Conservation (phyloP, 768 basidiomycete species). For the Scleroderma citrinum region DNA sequence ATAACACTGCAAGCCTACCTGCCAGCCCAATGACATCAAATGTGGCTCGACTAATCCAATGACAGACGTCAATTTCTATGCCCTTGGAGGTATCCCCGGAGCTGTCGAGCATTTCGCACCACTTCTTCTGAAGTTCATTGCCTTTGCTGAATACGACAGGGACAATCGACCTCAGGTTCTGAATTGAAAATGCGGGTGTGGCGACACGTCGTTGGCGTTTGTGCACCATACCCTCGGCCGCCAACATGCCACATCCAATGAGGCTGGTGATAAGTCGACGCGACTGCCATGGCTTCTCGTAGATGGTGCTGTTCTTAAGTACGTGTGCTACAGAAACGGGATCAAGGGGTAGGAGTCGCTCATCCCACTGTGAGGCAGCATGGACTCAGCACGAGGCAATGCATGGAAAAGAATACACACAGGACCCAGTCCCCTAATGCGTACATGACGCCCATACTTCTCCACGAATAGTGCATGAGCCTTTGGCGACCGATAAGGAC, state of each 20-base stretch:
- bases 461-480: slow-evolving; percentile 49
- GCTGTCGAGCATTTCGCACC: slow-evolving; percentile 43
- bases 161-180: slow-evolving; percentile 65
- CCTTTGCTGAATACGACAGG: slow-evolving; percentile 72
- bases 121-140: slow-evolving; percentile 51
- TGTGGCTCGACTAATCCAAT: slow-evolving; percentile 77
- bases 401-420: slow-evolving; percentile 39
- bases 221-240: slow-evolving; percentile 73
- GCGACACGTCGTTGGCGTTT: slow-evolving; percentile 75
- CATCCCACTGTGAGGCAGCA: slow-evolving; percentile 52
- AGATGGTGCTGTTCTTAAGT: slow-evolving; percentile 62
- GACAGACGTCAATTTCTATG: slow-evolving; percentile 62
- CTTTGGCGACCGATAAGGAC: slow-evolving; percentile 46
- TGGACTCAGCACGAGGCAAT: background rate
- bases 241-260: slow-evolving; percentile 80
- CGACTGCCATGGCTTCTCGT: slow-evolving; percentile 82
- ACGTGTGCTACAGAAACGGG: slow-evolving; percentile 70
- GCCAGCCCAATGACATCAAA: slow-evolving; percentile 92
- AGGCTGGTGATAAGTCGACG: slow-evolving; percentile 67
- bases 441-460: slow-evolving; percentile 63
- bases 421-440: slow-evolving; percentile 61
- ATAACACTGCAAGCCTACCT: slow-evolving; percentile 40
- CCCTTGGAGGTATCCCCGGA: slow-evolving; percentile 25
- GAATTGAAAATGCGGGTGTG: slow-evolving; percentile 74
- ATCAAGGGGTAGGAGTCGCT: slow-evolving; percentile 76